Conservation (phyloP, 1,284 basidiomycete species). For the Tranzscheliella williamsii region DNA sequence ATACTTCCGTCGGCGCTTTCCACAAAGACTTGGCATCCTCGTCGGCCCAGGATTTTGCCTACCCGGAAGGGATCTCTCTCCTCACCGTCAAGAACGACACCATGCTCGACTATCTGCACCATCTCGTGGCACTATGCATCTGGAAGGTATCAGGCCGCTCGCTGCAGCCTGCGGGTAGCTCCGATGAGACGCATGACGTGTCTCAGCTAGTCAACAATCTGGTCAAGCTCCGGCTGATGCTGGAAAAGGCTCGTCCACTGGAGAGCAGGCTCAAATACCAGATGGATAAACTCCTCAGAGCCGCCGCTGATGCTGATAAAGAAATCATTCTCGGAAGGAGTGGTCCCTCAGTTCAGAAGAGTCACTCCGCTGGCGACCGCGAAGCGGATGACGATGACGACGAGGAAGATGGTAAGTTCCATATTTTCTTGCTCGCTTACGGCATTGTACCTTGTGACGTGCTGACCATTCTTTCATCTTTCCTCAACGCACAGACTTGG, state of each 20-base stretch:
- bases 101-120: conserved; percentile 84
- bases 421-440: background rate
- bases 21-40: conserved; percentile 12
- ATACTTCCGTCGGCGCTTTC: conserved; percentile 19
- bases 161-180: conserved; percentile 9
- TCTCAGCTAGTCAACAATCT: conserved; percentile 42
- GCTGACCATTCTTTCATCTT: background rate
- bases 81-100: conserved; percentile 84
- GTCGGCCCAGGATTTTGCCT: conserved; percentile 12
- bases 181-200: conserved; percentile 1
- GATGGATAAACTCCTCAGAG: conserved; percentile 74
- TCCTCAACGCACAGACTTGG: conserved; percentile 71
- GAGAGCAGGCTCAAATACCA: conserved; percentile 90
- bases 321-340: conserved; percentile 17
- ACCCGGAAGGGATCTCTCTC: conserved; percentile 78
- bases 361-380: conserved; percentile 67
- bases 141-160: conserved; percentile 42
- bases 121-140: conserved; percentile 69
- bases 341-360: conserved; percentile 55
- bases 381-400: conserved; percentile 64
- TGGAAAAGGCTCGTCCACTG: conserved; percentile 66
- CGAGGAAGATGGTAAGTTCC: conserved; percentile 69
- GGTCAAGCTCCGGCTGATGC: conserved; percentile 44
- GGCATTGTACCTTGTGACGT: background rate
- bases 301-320: conserved; percentile 42